Base-by-base conservation (phyloP, 495 filamentous ascomycete species). In the Tuber magnatum region DNA sequence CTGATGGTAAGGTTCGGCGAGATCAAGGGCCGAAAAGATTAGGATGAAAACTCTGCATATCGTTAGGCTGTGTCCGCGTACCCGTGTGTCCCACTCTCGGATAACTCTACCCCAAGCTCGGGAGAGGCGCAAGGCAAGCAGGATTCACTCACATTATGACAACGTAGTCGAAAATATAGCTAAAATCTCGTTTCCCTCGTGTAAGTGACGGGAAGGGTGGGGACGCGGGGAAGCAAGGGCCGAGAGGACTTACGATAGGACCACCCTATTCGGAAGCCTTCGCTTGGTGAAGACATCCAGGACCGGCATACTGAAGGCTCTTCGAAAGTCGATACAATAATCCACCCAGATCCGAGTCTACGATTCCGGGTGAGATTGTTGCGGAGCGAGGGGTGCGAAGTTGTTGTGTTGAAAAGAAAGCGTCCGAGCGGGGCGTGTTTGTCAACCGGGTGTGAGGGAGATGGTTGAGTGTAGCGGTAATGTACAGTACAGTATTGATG, bases 111-210 rank as follows among this genome's bases (percentile, higher is more conserved):
- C 24, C 75, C 70, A 39, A 20, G 46, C 20, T 71, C 41, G 5
- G 68, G 41, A 22, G 18, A 41, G 28, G 43, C 24, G 28, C 81
- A 81, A 72, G 74, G 73, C 74, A 75, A 77, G 75, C 77, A 76
- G 76, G 78, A 72, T 35, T 40, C 71, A 85, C 88, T 73, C 80
- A 90, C 87, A 91, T 80, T 71, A 92, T 86, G 72, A 91, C 88
- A 56, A 89, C 85, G 86, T 91, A 92, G 85, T 91, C 90, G 71
- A 90, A 83, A 70, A 91, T 87, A 80, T 92, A 92, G 80, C 89
- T 91, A 51, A 18, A 35, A 7, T 56, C 72, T 70, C 16, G 42
- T 76, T 71, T 61, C 28, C 3, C 43, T 73, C 68, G 70, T 38
- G 56, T 79, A 69, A 79, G 77, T 40, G 38, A 32, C 8, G 56